Evolutionary conservation across 306 rosid genomes (phyloP).

Genomic region (cucumber (Cucumis sativus)): DNA sequence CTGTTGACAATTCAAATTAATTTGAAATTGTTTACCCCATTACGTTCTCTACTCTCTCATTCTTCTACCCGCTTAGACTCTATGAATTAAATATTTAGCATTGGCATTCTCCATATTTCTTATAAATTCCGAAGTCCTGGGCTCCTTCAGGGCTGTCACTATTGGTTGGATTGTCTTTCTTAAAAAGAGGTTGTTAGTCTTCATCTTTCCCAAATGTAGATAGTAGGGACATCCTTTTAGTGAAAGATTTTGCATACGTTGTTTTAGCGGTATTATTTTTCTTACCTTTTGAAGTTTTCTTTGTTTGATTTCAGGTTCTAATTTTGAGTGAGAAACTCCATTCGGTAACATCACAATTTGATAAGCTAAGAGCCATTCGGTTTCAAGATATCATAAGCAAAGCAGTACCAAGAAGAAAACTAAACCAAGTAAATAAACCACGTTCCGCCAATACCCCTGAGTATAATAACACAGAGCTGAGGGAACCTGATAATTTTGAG

Average conservation of each 20-base stretch:
- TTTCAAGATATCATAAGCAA: slow-evolving; percentile 76
- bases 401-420: slow-evolving; percentile 69
- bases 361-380: slow-evolving; percentile 88
- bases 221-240: not conserved
- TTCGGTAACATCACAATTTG: slow-evolving; percentile 73
- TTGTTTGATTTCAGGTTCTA: slow-evolving; percentile 41
- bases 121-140: not conserved
- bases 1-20: not conserved
- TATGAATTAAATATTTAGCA: not conserved
- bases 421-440: slow-evolving; percentile 27
- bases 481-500: slow-evolving; percentile 47
- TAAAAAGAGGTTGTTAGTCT: not conserved
- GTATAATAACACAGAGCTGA: slow-evolving; percentile 28
- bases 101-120: not conserved
- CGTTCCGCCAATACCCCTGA: slow-evolving; percentile 30
- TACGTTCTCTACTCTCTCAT: not conserved
- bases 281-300: not conserved
- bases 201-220: not conserved
- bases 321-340: slow-evolving; percentile 89
- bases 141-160: not conserved
- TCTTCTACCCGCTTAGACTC: not conserved
- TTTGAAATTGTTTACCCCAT: not conserved
- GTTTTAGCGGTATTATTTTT: not conserved
- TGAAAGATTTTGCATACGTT: not conserved
- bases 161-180: not conserved